Base-by-base conservation (phyloP, 163 green algal species). In the Scenedesmus sp. region DNA sequence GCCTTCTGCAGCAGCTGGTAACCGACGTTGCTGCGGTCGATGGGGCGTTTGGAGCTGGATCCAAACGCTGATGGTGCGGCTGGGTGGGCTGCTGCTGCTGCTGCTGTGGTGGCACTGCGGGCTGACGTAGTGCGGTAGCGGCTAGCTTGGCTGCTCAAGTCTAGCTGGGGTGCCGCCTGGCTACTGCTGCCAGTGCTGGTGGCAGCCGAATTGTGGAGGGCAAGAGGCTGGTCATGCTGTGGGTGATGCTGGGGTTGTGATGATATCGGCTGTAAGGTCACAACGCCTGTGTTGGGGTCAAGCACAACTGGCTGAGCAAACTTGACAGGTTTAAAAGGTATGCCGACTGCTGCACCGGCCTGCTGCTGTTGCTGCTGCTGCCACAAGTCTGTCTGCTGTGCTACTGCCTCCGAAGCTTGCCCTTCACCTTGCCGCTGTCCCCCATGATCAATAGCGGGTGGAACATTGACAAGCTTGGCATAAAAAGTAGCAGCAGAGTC, bases 1-100 rank as follows among this genome's bases (percentile, higher is more conserved):
- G 97, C 96, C 86, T 96, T 96, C 18, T 86, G 66, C 85, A 98
- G 92, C 90, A 98, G 90, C 82, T 92, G 82, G 87, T 97, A 96
- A 12, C 96, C 96, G 2, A 97, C 91, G 62, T 98, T 98, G 76
- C 64, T 76, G 81, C 62, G 62, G 15, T 92, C 88, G 9, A 92
- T 86, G 10, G 87, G 76, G n/a, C 87, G 87, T 10, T 86, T 85
- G 2, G 54, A 79, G 87, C 87, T 87, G 13, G 87, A 54, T 15
- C 67, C 87, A 20, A 26, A 55, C 2, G 74, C 23, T 15, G 76
- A 18, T 8, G 87, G 57, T 3, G 20, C 56, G 4, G 57, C 59
- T 15, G 70, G 87, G 18, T 91, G 76, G 2, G 62, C 26, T 54
- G 26, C 12, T 74, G 70, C 87, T 62, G 87, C 55, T 85, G 70